These are phyloP conservation scores for Penicillium egyptiacum DNA, from an alignment of 495 filamentous ascomycete genomes.

Conservation along the genomic window DNA sequence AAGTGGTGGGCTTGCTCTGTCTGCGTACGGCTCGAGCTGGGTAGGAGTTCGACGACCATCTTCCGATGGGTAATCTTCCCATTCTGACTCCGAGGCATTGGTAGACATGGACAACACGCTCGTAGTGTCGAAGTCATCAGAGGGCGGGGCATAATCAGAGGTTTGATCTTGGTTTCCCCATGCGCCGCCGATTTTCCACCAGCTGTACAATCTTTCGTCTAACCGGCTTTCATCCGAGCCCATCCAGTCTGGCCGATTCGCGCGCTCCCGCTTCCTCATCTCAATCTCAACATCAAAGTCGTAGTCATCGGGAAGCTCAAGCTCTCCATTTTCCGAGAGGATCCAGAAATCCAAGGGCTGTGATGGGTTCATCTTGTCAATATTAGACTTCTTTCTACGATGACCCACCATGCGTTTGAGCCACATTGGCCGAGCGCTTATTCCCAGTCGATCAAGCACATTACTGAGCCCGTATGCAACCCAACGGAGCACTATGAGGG, in stretches of 20 bases:
- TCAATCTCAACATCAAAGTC: conserved; percentile 78
- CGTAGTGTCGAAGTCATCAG: conserved; percentile 66
- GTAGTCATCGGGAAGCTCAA: conserved; percentile 55
- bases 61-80: conserved; percentile 53
- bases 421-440: conserved; percentile 62
- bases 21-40: conserved; percentile 45
- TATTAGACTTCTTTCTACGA: conserved; percentile 19
- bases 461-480: conserved; percentile 54
- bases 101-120: conserved; percentile 70
- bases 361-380: conserved; percentile 18
- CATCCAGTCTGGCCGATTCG: conserved; percentile 31
- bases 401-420: conserved; percentile 44
- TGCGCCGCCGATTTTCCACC: conserved; percentile 77
- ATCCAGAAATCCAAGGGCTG: conserved; percentile 60
- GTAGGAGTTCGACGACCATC: conserved; percentile 79
- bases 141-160: conserved; percentile 60
- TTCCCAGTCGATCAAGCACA: conserved; percentile 58
- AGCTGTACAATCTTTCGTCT: conserved; percentile 70
- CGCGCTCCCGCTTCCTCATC: conserved; percentile 58
- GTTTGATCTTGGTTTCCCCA: conserved; percentile 80
- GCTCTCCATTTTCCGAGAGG: conserved; percentile 53
- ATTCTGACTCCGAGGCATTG: conserved; percentile 52
- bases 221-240: conserved; percentile 61
- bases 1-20: conserved; percentile 57
- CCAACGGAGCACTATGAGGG: conserved; percentile 61